A percentile compares a stretch with the other conserved stretches of the same genome.
These are phyloP conservation scores for Diplodia sapinea DNA, from an alignment of 2,329 filamentous ascomycete species.

Conservation along the genomic window DNA sequence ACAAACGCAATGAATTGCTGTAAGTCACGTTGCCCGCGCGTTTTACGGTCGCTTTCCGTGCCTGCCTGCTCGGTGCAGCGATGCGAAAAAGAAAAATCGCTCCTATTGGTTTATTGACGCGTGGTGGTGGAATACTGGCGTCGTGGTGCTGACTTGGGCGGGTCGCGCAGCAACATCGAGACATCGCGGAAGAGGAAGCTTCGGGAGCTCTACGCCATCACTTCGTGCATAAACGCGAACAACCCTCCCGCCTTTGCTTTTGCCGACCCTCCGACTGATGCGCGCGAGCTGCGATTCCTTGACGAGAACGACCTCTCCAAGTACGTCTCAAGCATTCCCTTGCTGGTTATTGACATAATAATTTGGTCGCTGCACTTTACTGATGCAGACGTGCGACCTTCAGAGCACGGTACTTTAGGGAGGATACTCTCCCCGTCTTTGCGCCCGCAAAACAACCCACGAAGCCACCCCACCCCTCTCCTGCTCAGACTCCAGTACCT, in stretches of 20 bases:
- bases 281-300: conserved; percentile 60
- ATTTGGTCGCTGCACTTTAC: conserved; percentile 33
- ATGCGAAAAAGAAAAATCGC: conserved; percentile 52
- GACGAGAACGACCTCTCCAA: conserved; percentile 63
- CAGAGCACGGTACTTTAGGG: conserved; percentile 64
- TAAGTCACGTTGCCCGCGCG: conserved; percentile 44
- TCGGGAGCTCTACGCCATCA: conserved; percentile 81
- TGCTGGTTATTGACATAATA: conserved; percentile 32
- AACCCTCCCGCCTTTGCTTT: conserved; percentile 63
- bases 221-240: conserved; percentile 67
- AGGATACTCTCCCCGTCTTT: conserved; percentile 37
- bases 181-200: conserved; percentile 89
- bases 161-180: conserved; percentile 57
- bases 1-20: conserved; percentile 52
- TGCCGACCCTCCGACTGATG: conserved; percentile 53
- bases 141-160: conserved; percentile 32
- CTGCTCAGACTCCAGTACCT: conserved; percentile 41
- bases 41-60: conserved; percentile 43
- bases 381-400: conserved; percentile 34
- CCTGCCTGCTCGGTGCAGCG: conserved; percentile 36
- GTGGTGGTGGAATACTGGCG: conserved; percentile 48
- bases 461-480: conserved; percentile 36
- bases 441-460: conserved; percentile 39
- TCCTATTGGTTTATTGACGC: conserved; percentile 44
- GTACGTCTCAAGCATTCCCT: conserved; percentile 54